These are phyloP conservation scores for Abelmoschus esculentus DNA, from an alignment of 345 rosid species.

Conservation along the genomic window DNA sequence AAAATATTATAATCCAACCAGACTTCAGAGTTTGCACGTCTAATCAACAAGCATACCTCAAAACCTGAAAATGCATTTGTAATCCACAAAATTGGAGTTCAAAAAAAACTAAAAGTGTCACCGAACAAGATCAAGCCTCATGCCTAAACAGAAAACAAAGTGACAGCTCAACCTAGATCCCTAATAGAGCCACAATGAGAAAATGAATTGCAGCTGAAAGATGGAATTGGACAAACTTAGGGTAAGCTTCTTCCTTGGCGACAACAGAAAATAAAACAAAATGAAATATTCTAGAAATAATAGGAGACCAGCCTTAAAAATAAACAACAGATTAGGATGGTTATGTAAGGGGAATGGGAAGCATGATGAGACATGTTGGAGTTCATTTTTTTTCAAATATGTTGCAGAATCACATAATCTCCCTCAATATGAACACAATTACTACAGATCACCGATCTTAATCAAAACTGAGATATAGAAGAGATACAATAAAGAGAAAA, in stretches of 20 bases:
- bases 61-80: constrained; percentile 1
- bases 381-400: constrained; percentile 1
- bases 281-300: background rate
- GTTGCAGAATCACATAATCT: background rate
- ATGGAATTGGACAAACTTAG: background rate
- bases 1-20: background rate
- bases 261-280: background rate
- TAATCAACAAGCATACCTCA: background rate
- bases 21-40: background rate
- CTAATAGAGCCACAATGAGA: background rate
- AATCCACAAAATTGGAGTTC: background rate
- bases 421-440: background rate
- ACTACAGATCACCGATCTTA: constrained; percentile 1
- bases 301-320: background rate
- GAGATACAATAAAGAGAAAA: constrained; percentile 1
- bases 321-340: background rate
- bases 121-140: background rate
- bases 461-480: background rate
- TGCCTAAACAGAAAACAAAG: background rate
- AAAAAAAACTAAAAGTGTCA: background rate
- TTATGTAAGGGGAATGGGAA: background rate
- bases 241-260: background rate
- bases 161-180: background rate
- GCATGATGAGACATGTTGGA: background rate
- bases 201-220: background rate